A percentile compares a stretch with the other conserved stretches of the same genome.
These are phyloP conservation scores for Saccharomycopsis fermentans DNA, from an alignment of 805 yeast species.

Conservation along the genomic window DNA sequence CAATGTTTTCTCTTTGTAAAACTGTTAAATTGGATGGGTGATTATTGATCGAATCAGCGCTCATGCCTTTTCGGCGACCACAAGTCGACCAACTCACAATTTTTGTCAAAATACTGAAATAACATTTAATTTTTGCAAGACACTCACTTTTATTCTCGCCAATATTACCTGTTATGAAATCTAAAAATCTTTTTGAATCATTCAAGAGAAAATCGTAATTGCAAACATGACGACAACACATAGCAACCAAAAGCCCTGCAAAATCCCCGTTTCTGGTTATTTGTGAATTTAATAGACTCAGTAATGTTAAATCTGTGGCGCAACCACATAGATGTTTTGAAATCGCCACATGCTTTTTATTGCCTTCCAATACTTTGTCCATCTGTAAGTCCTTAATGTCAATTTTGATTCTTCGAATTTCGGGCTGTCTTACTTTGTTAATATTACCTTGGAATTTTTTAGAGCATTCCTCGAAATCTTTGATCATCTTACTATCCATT, in stretches of 20 bases:
- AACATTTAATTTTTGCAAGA: slow-evolving; percentile 16
- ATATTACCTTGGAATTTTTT: slow-evolving; percentile 2
- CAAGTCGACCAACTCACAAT: slow-evolving; percentile 86
- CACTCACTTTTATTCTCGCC: slow-evolving; percentile 22
- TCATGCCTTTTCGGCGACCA: slow-evolving; percentile 40
- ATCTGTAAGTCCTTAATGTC: slow-evolving; percentile 73
- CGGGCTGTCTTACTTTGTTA: slow-evolving; percentile 21
- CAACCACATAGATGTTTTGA: slow-evolving; percentile 92
- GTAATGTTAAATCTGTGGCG: slow-evolving; percentile 79
- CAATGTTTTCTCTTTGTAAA: slow-evolving; percentile 46
- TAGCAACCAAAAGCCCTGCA: slow-evolving; percentile 66
- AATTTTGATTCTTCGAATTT: slow-evolving; percentile 44
- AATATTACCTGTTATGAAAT: slow-evolving; percentile 17
- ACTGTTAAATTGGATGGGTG: slow-evolving; percentile 40
- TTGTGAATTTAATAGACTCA: slow-evolving; percentile 42
- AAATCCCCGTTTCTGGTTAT: slow-evolving; percentile 21
- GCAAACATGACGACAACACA: slow-evolving; percentile 90
- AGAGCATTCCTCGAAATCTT: slow-evolving; percentile 35
- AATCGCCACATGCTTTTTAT: slow-evolving; percentile 40
- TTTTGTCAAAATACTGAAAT: slow-evolving; percentile 44
- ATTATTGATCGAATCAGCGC: slow-evolving; percentile 28
- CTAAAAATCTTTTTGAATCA: slow-evolving; percentile 34
- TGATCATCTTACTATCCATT: slow-evolving; percentile 55
- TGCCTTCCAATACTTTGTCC: slow-evolving; percentile 31
- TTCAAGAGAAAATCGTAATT: slow-evolving; percentile 44